Evolutionary conservation across 75 land plant species (phyloP).

Genomic region (Pinus albicaulis): DNA sequence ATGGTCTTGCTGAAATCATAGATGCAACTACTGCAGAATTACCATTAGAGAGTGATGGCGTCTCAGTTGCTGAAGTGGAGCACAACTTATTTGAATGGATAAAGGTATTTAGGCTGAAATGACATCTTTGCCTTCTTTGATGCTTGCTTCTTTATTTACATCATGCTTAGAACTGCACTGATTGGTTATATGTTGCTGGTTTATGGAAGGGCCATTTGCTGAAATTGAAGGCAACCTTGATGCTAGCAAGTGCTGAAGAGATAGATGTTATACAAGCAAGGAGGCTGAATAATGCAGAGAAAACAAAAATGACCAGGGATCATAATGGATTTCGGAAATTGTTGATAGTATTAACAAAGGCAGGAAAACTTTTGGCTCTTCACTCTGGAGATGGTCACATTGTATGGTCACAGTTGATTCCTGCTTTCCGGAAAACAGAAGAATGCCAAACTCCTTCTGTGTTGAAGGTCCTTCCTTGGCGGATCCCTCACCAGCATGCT

Average conservation of each 20-base stretch:
- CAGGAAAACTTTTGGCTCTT: slow-evolving; percentile 82
- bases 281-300: slow-evolving; percentile 80
- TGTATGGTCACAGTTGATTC: slow-evolving; percentile 82
- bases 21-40: slow-evolving; percentile 82
- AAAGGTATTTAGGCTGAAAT: slow-evolving; percentile 43
- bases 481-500: slow-evolving; percentile 93
- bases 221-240: slow-evolving; percentile 87
- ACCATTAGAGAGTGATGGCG: slow-evolving; percentile 83
- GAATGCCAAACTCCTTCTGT: slow-evolving; percentile 38
- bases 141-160: not conserved
- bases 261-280: slow-evolving; percentile 73
- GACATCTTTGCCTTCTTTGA: not conserved
- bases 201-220: slow-evolving; percentile 74
- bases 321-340: slow-evolving; percentile 98
- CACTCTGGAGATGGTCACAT: slow-evolving; percentile 97
- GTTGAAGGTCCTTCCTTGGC: slow-evolving; percentile 72
- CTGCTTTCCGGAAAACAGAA: slow-evolving; percentile 41
- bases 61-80: slow-evolving; percentile 92
- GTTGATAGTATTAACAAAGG: slow-evolving; percentile 75
- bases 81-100: slow-evolving; percentile 89
- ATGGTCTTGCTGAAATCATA: slow-evolving; percentile 86
- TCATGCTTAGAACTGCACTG: not conserved
- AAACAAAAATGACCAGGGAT: slow-evolving; percentile 89
- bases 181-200: not conserved
- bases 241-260: slow-evolving; percentile 90